Evolutionary conservation across 371 early-diverging fungal species (phyloP).

Genomic region (Saksenaea oblongispora): DNA sequence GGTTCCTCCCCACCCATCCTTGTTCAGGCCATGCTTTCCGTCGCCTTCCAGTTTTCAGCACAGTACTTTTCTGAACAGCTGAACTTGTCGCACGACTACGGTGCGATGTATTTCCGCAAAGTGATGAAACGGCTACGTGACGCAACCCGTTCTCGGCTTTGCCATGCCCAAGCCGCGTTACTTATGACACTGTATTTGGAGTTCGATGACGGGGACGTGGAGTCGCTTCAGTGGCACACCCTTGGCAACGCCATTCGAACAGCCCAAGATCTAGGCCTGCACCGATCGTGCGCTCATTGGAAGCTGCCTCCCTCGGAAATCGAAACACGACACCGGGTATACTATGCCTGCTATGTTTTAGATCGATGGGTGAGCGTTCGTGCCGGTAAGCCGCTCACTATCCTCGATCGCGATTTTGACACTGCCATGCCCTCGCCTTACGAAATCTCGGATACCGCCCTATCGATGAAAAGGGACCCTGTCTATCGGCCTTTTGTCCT

Average conservation of each 20-base stretch:
- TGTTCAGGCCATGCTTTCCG: conserved; percentile 46
- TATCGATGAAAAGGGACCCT: neutral
- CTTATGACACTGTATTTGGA: conserved; percentile 39
- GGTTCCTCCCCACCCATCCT: conserved; percentile 37
- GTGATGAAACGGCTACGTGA: conserved; percentile 25
- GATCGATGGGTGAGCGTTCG: conserved; percentile 49
- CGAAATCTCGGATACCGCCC: conserved; percentile 19
- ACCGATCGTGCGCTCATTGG: conserved; percentile 52
- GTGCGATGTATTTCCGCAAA: conserved; percentile 25
- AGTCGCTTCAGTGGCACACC: conserved; percentile 46
- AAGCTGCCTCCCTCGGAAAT: conserved; percentile 46
- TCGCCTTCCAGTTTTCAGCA: conserved; percentile 40
- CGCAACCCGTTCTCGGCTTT: conserved; percentile 16
- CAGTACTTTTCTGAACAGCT: conserved; percentile 19
- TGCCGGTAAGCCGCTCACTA: conserved; percentile 41
- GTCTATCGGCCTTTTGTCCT: conserved; percentile 25
- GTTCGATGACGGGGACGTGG: conserved; percentile 29
- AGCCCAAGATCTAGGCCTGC: conserved; percentile 65
- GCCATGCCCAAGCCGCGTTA: conserved; percentile 32
- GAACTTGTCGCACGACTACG: conserved; percentile 26
- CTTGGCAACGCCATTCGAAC: conserved; percentile 60
- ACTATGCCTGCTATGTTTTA: conserved; percentile 56
- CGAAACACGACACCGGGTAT: conserved; percentile 57
- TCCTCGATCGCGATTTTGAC: conserved; percentile 44
- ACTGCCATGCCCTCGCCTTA: conserved; percentile 24